Evolutionary conservation across 1,284 basidiomycete genomes (phyloP).

Genomic region (Rhodotorula sp.): DNA sequence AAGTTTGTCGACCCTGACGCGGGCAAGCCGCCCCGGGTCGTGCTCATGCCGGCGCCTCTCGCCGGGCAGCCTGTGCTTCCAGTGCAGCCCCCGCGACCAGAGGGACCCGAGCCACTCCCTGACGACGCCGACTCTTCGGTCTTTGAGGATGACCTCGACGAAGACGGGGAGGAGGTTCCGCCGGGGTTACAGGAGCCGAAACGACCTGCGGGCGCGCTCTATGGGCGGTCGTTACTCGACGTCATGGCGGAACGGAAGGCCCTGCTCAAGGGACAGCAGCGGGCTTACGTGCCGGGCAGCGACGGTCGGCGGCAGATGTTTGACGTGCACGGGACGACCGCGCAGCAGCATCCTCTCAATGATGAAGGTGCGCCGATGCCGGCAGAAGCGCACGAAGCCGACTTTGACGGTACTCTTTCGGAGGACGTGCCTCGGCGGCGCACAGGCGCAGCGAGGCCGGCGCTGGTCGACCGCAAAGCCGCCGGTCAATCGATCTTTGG

Average conservation of each 20-base stretch:
- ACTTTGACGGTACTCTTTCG: conserved; percentile 12
- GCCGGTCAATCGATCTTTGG: conserved; percentile 34
- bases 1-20: conserved; percentile 27
- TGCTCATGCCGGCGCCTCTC: conserved; percentile 38
- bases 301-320: conserved; percentile 37
- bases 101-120: neutral
- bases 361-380: neutral
- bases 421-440: conserved; percentile 16
- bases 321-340: conserved; percentile 11
- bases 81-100: neutral
- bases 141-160: conserved; percentile 7
- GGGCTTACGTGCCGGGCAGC: conserved; percentile 27
- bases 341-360: conserved; percentile 6
- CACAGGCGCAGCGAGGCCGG: neutral
- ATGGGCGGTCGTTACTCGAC: conserved; percentile 38
- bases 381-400: neutral
- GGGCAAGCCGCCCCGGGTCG: conserved; percentile 30
- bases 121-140: neutral
- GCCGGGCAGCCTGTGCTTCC: conserved; percentile 17
- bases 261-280: conserved; percentile 14
- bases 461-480: neutral
- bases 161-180: conserved; percentile 3
- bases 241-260: conserved; percentile 34
- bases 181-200: conserved; percentile 4
- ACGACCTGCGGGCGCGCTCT: conserved; percentile 35